phyloP scores from a whole-genome alignment of 106 monocot species.

The Gastrodia elata region DNA sequence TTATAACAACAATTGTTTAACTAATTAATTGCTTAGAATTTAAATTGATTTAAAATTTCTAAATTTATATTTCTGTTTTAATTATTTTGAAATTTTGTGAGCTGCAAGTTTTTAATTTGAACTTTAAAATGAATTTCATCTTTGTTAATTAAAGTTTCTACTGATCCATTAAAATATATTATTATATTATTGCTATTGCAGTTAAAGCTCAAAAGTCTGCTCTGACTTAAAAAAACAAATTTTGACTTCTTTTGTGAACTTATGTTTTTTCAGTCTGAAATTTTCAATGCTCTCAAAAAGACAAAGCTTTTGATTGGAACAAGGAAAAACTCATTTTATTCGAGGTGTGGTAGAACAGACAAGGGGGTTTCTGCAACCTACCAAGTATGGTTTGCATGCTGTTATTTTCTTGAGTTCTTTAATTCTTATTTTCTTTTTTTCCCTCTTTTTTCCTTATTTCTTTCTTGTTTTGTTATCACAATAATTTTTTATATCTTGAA shows the following conservation, averaged over 20 bases:
- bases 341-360: conserved; percentile 96
- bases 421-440: background rate
- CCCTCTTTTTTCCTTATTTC: background rate
- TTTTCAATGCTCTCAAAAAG: conserved; percentile 87
- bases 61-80: too few species aligned
- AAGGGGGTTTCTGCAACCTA: conserved; percentile 93
- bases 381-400: conserved; percentile 38
- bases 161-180: background rate
- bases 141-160: background rate
- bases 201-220: background rate
- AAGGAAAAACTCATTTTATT: conserved; percentile 54
- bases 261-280: conserved; percentile 57
- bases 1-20: too few species aligned
- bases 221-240: conserved; percentile 3
- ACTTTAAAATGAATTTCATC: too few species aligned
- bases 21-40: too few species aligned
- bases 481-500: background rate
- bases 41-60: too few species aligned
- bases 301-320: conserved; percentile 65
- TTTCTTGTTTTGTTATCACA: background rate
- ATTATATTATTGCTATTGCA: background rate
- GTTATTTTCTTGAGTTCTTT: conserved; percentile 1
- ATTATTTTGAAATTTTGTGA: too few species aligned
- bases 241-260: conserved; percentile 4
- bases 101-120: background rate